These are phyloP conservation scores for Yamadazyma philogaea DNA, from an alignment of 805 yeast genomes.

Conservation along the genomic window DNA sequence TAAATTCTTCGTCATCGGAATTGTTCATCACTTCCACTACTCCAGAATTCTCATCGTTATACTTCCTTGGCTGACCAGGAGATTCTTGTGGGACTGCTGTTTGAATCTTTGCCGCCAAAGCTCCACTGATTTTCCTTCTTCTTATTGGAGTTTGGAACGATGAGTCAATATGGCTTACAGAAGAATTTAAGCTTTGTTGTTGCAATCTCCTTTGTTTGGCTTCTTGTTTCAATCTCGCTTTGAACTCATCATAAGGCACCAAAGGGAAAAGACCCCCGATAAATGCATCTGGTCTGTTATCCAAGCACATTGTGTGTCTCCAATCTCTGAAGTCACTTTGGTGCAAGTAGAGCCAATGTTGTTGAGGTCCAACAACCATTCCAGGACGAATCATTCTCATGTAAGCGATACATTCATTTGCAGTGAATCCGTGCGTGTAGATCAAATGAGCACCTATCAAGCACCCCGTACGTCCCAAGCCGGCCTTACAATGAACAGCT, in stretches of 20 bases:
- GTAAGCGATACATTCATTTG: slow-evolving; percentile 93
- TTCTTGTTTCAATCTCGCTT: slow-evolving; percentile 48
- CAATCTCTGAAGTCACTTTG: slow-evolving; percentile 96
- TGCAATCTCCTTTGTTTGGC: slow-evolving; percentile 36
- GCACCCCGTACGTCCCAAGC: slow-evolving; percentile 97
- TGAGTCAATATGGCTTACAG: slow-evolving; percentile 32
- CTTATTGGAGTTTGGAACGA: slow-evolving; percentile 75
- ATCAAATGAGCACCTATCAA: slow-evolving; percentile 95
- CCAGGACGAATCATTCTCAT: slow-evolving; percentile 97
- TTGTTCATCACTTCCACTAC: slow-evolving; percentile 40
- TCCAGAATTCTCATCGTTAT: slow-evolving; percentile 29
- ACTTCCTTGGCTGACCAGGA: slow-evolving; percentile 95
- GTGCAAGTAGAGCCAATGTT: slow-evolving; percentile 95
- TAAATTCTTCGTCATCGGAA: slow-evolving; percentile 40
- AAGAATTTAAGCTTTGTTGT: slow-evolving; percentile 31
- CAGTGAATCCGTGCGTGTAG: slow-evolving; percentile 95
- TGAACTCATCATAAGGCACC: slow-evolving; percentile 59
- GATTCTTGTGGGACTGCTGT: slow-evolving; percentile 87
- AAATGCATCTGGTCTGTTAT: slow-evolving; percentile 59
- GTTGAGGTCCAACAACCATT: slow-evolving; percentile 99
- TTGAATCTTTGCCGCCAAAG: slow-evolving; percentile 62
- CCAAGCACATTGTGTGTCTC: slow-evolving; percentile 86
- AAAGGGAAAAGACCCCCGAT: slow-evolving; percentile 68
- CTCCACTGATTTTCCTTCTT: slow-evolving; percentile 62
- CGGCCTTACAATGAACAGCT: slow-evolving; percentile 99